phyloP scores from a whole-genome alignment of 768 basidiomycete species.

The Russula sp. region DNA sequence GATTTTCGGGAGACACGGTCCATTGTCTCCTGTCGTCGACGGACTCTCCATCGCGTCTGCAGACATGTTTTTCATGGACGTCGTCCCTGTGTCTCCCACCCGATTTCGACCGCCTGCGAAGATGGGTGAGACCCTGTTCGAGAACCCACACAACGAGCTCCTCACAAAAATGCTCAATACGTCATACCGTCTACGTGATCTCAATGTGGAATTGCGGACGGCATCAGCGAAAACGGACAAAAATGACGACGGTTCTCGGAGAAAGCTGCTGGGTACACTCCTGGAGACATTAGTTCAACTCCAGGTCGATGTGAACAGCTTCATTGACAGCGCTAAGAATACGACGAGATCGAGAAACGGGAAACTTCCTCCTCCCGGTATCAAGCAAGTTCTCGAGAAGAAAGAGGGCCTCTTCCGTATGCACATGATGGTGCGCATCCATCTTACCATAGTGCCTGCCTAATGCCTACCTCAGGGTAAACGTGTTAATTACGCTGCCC shows the following conservation, averaged over 20 bases:
- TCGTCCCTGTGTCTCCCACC: constrained; percentile 86
- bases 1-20: constrained; percentile 91
- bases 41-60: constrained; percentile 70
- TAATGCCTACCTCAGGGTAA: constrained; percentile 65
- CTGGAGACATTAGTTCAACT: constrained; percentile 84
- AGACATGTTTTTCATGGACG: constrained; percentile 98
- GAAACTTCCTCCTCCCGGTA: constrained; percentile 85
- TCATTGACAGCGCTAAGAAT: constrained; percentile 96
- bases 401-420: constrained; percentile 98
- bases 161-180: constrained; percentile 77
- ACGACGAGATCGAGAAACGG: constrained; percentile 81
- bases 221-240: constrained; percentile 56
- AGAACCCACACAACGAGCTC: constrained; percentile 94
- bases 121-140: constrained; percentile 90
- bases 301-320: constrained; percentile 93
- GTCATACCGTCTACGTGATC: constrained; percentile 73
- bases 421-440: constrained; percentile 89
- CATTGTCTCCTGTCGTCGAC: constrained; percentile 60
- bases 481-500: constrained; percentile 98
- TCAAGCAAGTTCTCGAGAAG: constrained; percentile 97
- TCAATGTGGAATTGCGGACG: constrained; percentile 61
- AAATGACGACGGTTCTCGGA: constrained; percentile 50
- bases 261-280: constrained; percentile 60
- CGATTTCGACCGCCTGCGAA: constrained; percentile 93
- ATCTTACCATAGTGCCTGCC: constrained; percentile 13